Conservation (phyloP, 768 basidiomycete genomes). For the Paxillus involutus region DNA sequence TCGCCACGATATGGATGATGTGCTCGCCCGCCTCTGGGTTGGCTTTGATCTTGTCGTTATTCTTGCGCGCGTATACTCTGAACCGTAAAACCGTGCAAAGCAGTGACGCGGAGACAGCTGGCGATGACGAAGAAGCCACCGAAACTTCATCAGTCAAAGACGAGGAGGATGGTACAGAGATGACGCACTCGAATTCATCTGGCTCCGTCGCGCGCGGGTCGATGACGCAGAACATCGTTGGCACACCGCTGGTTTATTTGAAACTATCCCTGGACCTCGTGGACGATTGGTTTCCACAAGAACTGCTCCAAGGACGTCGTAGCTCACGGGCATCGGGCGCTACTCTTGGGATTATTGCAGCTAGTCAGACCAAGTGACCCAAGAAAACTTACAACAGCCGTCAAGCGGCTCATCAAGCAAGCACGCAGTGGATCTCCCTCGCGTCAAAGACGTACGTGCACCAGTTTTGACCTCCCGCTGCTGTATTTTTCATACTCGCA, state of each 20-base stretch:
- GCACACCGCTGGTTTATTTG: slow-evolving; percentile 22
- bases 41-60: no score
- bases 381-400: not conserved
- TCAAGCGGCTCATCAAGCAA: slow-evolving; percentile 1
- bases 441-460: not conserved
- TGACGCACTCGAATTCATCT: not conserved
- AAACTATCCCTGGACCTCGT: slow-evolving; percentile 36
- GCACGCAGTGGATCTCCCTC: not conserved
- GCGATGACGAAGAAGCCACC: no score
- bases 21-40: no score
- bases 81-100: no score
- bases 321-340: not conserved
- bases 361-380: not conserved
- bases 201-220: not conserved
- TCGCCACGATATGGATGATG: no score
- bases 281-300: slow-evolving; percentile 43
- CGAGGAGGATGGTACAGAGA: no score
- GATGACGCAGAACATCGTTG: not conserved
- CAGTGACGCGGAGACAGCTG: no score
- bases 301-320: slow-evolving; percentile 16
- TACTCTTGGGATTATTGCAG: not conserved
- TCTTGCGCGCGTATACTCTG: no score
- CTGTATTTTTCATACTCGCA: not conserved
- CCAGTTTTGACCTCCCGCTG: not conserved
- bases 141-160: no score